These are phyloP conservation scores for Cryphonectria radicalis DNA, from an alignment of 2,329 filamentous ascomycete genomes.

Conservation along the genomic window DNA sequence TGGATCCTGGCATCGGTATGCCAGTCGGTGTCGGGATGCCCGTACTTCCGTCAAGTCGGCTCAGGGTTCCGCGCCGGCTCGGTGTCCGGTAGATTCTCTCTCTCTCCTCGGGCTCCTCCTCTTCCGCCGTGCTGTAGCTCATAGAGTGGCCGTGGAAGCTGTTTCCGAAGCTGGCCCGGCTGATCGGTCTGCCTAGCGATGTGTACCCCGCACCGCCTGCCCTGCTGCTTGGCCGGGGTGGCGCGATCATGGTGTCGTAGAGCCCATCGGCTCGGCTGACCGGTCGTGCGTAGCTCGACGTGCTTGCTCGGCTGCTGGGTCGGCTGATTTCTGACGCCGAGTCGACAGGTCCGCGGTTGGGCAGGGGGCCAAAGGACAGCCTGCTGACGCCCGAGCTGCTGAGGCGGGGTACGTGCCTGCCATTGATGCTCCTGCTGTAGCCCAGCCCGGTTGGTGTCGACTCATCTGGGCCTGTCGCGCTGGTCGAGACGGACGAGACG, in stretches of 20 bases:
- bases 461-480: constrained; percentile 51
- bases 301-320: constrained; percentile 74
- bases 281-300: constrained; percentile 58
- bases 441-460: constrained; percentile 51
- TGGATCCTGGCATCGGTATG: constrained; percentile 51
- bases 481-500: constrained; percentile 49
- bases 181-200: constrained; percentile 65
- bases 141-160: constrained; percentile 64
- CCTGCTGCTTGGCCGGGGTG: constrained; percentile 67
- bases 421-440: constrained; percentile 36
- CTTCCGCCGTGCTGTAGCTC: constrained; percentile 59
- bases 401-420: constrained; percentile 60
- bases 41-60: constrained; percentile 48
- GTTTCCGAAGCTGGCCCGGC: constrained; percentile 70
- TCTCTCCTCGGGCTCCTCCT: constrained; percentile 40
- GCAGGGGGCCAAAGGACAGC: constrained; percentile 64
- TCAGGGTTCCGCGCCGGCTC: constrained; percentile 59
- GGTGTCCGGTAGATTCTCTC: constrained; percentile 51
- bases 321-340: constrained; percentile 57
- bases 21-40: constrained; percentile 50
- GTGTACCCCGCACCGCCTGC: constrained; percentile 61
- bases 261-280: constrained; percentile 53
- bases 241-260: constrained; percentile 47
- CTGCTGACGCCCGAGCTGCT: constrained; percentile 66
- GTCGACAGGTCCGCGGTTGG: constrained; percentile 55